Evolutionary conservation across 305 asterid species (phyloP), one percentile per base, ranked within the genome.

Genomic region (Coffea humblotiana): DNA sequence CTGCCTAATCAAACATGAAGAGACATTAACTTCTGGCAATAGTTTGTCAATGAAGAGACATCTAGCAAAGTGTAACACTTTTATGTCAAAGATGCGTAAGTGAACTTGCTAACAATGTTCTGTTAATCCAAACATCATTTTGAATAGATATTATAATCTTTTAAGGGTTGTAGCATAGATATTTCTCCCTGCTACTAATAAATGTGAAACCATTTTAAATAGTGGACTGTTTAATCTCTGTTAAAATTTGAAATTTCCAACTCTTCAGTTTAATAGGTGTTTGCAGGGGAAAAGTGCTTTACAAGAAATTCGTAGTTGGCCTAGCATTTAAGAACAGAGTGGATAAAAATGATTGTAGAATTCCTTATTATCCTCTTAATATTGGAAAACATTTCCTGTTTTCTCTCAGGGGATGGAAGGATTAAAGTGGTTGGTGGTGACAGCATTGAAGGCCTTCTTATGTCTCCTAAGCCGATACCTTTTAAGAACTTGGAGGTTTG

Each of bases 401-500:
- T 88, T 85, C 64, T 64, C 4, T 0, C 89, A 94, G 99, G 99
- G 87, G 99, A 96, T 91, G 98, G 98, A 72, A 90, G 95, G 89
- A 96, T 96, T 84, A 96, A 96, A 86, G 93, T 96, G 77, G 75
- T 94, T 69, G 96, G 98, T 70, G 99, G 97, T 82, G 88, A 89
- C 87, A 94, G 92, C 72, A 85, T 93, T 80, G 99, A 96, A 88
- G 94, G 91, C 81, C 93, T 96, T 84, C 92, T 96, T 69, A 81
- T 89, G 76, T 93, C 98, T 84, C 94, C 96, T 23, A 90, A 90
- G 83, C 84, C 98, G 54, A 49, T 86, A 79, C 96, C 99, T 69
- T 94, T 94, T 83, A 96, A 92, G 84, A 81, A 89, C 88, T 88
- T 96, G 78, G 98, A 94, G 98, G 98, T 96, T 89, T 83, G 92